Evolutionary conservation across 768 basidiomycete genomes (phyloP).

Genomic region (Hypholoma fasciculare): DNA sequence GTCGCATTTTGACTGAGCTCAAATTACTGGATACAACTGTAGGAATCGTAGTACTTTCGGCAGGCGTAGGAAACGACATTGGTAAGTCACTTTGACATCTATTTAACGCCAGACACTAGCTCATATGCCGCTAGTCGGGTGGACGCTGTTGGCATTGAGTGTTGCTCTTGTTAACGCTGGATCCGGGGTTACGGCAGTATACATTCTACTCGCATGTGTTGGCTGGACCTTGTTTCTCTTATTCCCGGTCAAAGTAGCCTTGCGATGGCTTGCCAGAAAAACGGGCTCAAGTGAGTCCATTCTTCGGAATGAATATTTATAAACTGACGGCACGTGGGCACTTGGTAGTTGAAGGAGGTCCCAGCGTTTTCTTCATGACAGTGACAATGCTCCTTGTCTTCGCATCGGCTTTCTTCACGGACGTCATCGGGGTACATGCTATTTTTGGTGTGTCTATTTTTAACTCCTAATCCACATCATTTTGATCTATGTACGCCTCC

Average conservation of each 20-base stretch:
- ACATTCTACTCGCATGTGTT: conserved; percentile 76
- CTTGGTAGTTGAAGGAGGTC: conserved; percentile 63
- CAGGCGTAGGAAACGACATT: conserved; percentile 89
- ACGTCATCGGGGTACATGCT: conserved; percentile 88
- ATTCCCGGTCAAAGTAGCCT: conserved; percentile 57
- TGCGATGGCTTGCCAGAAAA: conserved; percentile 71
- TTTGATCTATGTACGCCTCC: not conserved
- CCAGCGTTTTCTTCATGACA: conserved; percentile 90
- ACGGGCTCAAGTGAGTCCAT: conserved; percentile 70
- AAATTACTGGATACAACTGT: conserved; percentile 91
- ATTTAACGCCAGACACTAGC: not conserved
- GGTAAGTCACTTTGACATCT: conserved; percentile 25
- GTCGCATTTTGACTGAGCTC: conserved; percentile 86
- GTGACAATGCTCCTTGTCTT: conserved; percentile 79
- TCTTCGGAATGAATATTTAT: not conserved
- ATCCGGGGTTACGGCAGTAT: conserved; percentile 81
- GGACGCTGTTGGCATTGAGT: conserved; percentile 86
- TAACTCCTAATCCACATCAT: not conserved
- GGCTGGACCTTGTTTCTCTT: conserved; percentile 81
- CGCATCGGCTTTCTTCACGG: conserved; percentile 89
- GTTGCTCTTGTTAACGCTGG: conserved; percentile 92
- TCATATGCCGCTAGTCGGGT: conserved; percentile 50
- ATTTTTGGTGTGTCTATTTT: conserved; percentile 70
- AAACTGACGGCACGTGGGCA: not conserved
- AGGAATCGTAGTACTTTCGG: conserved; percentile 89